Conservation (phyloP, 306 rosid genomes). For the Glycine tomentella region DNA sequence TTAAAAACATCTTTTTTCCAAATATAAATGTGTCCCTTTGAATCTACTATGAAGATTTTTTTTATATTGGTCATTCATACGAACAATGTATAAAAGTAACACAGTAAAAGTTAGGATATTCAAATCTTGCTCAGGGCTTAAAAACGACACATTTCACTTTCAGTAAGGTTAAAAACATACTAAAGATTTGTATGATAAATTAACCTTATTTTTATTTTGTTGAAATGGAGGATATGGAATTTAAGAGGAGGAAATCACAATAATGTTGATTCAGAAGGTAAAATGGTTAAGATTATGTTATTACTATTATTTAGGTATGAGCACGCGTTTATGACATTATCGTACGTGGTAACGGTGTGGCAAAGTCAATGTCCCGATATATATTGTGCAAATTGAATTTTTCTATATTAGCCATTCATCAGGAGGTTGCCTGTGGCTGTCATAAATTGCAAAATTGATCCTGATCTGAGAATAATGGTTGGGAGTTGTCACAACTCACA, state of each 20-base stretch:
- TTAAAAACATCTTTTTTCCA: too few relatives aligned
- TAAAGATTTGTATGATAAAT: too few relatives aligned
- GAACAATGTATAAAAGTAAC: too few relatives aligned
- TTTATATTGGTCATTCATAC: too few relatives aligned
- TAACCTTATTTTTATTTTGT: background rate
- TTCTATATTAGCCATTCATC: background rate
- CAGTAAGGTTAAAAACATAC: too few relatives aligned
- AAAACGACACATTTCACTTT: too few relatives aligned
- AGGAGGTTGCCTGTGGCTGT: background rate
- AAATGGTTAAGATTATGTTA: background rate
- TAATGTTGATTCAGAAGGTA: background rate
- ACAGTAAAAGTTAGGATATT: too few relatives aligned
- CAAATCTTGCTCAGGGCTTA: too few relatives aligned
- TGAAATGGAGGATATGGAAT: background rate
- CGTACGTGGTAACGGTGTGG: too few relatives aligned
- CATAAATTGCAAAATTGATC: background rate
- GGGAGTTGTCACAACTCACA: background rate
- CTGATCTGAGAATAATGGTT: background rate
- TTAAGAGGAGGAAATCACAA: background rate
- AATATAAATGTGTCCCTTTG: too few relatives aligned
- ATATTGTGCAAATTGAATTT: background rate
- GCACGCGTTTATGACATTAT: too few relatives aligned
- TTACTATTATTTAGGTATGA: background rate
- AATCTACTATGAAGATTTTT: too few relatives aligned
- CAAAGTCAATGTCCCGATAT: background rate